Evolutionary conservation across 345 rosid species (phyloP).

Genomic region (Limnanthes douglasii): DNA sequence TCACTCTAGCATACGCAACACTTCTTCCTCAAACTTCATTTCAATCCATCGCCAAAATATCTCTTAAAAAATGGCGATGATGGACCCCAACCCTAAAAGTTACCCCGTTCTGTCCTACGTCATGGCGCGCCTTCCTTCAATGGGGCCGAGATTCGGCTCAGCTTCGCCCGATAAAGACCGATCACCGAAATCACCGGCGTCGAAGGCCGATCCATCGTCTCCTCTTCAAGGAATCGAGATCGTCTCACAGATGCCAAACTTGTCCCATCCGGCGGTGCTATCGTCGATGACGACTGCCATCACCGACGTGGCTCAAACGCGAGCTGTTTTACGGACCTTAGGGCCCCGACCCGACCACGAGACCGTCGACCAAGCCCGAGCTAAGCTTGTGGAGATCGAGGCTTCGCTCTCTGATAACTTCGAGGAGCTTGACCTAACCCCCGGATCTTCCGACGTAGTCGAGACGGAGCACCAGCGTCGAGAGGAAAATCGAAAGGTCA

Average conservation of each 20-base stretch:
- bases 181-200: slow-evolving; percentile 12
- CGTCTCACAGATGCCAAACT: slow-evolving; percentile 43
- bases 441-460: slow-evolving; percentile 30
- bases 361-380: slow-evolving; percentile 57
- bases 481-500: slow-evolving; percentile 43
- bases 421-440: slow-evolving; percentile 57
- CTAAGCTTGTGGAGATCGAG: slow-evolving; percentile 47
- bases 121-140: slow-evolving; percentile 54
- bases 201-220: slow-evolving; percentile 22
- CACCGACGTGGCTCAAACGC: slow-evolving; percentile 65
- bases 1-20: too few relatives aligned
- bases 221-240: slow-evolving; percentile 12
- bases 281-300: slow-evolving; percentile 67
- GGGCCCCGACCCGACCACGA: slow-evolving; percentile 96
- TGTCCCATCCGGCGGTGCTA: slow-evolving; percentile 46
- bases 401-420: slow-evolving; percentile 39
- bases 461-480: slow-evolving; percentile 52
- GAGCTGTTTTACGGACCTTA: slow-evolving; percentile 59
- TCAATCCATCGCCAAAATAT: too few relatives aligned
- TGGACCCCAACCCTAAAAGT: slow-evolving; percentile 63
- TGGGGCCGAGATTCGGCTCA: slow-evolving; percentile 30
- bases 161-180: slow-evolving; percentile 13
- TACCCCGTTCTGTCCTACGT: slow-evolving; percentile 88
- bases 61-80: slow-evolving; percentile 11
- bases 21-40: too few relatives aligned